Percentiles rank a stretch among this genome's conserved stretches.
Conservation (phyloP, 148 eudicot species). For the Polygonum aviculare region DNA sequence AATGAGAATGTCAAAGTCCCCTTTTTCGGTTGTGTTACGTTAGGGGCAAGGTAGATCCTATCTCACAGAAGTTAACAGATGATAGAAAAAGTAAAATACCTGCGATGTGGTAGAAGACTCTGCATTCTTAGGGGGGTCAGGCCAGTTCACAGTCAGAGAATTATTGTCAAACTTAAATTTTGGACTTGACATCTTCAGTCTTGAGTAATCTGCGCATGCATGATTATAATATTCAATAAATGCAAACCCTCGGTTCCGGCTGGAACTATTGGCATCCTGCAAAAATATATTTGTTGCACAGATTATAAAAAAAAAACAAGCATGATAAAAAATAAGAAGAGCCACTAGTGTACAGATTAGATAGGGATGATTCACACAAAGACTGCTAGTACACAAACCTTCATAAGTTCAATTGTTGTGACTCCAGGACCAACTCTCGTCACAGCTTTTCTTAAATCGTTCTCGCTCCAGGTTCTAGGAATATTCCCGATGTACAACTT, state of each 20-base stretch:
- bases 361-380: neutral
- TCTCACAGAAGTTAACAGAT: neutral
- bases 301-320: neutral
- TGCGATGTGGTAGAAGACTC: conserved; percentile 53
- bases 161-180: conserved; percentile 73
- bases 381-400: conserved; percentile 33
- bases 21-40: neutral
- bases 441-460: conserved; percentile 59
- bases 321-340: neutral
- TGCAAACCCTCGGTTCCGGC: conserved; percentile 86
- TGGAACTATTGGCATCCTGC: conserved; percentile 85
- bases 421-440: conserved; percentile 76
- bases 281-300: conserved; percentile 14
- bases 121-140: conserved; percentile 81
- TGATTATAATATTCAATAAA: conserved; percentile 91
- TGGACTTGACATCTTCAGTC: conserved; percentile 69
- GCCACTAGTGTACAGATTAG: neutral
- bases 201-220: conserved; percentile 93
- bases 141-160: conserved; percentile 95
- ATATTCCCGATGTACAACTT: conserved; percentile 82
- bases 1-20: neutral
- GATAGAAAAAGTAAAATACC: conserved; percentile 21
- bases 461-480: conserved; percentile 72
- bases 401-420: conserved; percentile 54
- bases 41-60: neutral